Evolutionary conservation across 2,329 filamentous ascomycete species (phyloP), one percentile per base, ranked within the genome.

Genomic region (Talaromyces rugulosus): DNA sequence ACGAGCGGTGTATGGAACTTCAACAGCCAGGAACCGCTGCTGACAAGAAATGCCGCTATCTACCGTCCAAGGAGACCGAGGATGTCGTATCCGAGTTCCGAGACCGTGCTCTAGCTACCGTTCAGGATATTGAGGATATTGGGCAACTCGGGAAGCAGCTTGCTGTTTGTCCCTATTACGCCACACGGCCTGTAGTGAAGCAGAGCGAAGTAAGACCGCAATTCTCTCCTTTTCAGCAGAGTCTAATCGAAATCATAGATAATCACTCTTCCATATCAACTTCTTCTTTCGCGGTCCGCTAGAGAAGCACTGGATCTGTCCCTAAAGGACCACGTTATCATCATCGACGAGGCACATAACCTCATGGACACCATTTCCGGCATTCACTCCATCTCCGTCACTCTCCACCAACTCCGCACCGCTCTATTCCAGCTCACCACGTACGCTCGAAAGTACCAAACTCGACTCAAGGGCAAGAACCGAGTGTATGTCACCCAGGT

Each of bases 291-390:
- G 70, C 90, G 88, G 69, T 90, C 87, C 4, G 93, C 95, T 0
- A 83, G 95, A 56, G 93, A 98, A 64, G 92, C 95, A 0, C 82
- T 99, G 0, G 89, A 90, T 0, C 87, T 99, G 51, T 94, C 89
- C 28, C 77, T 99, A 8, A 92, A 96, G 68, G 87, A 88, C 5
- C 95, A 96, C 70, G 82, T 99, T 0, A 87, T 99, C n/a, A 90
- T 99, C 30, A 91, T 99, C 55, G 95, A 99, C 68, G 95, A 99
- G 79, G 95, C 95, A 0, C 95, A 99, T 73, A 99, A 99, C 71
- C 85, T 99, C 58, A 96, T 97, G 89, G 93, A 97, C 73, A 92
- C 94, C 0, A 91, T 99, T 53, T 86, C 91, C 16, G 89, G 88
- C 53, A 95, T 96, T 36, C 88, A 97, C 72, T 93, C 93, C 0